Conservation (phyloP, 1,139 yeast genomes). For the Suhomyces panamericanus region DNA sequence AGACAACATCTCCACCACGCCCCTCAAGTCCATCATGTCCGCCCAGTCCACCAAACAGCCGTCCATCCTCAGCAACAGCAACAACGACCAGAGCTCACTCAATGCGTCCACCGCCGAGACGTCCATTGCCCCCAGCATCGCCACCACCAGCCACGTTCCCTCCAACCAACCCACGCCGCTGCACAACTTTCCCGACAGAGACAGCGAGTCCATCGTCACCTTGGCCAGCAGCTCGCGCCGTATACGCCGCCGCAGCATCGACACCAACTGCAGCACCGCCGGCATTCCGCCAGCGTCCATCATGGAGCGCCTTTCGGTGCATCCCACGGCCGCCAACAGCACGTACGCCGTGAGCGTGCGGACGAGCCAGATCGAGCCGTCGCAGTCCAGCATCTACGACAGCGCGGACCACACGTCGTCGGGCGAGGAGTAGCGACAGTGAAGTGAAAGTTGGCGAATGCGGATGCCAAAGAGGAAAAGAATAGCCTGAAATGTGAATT, state of each 20-base stretch:
- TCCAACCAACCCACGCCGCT: slow-evolving; percentile 8
- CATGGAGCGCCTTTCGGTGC: slow-evolving; percentile 48
- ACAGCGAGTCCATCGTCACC: slow-evolving; percentile 55
- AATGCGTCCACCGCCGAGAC: slow-evolving; percentile 56
- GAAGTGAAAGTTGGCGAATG: too few relatives aligned
- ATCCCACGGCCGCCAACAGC: slow-evolving; percentile 33
- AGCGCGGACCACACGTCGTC: slow-evolving; percentile 21
- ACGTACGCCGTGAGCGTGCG: slow-evolving; percentile 31
- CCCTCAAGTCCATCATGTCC: slow-evolving; percentile 52
- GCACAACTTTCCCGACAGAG: slow-evolving; percentile 30
- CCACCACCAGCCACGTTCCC: slow-evolving; percentile 10
- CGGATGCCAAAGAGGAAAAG: too few relatives aligned
- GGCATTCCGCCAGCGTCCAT: slow-evolving; percentile 69
- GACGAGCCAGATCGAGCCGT: slow-evolving; percentile 23
- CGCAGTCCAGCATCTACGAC: slow-evolving; percentile 20
- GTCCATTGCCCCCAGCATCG: slow-evolving; percentile 46
- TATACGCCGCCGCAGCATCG: slow-evolving; percentile 51
- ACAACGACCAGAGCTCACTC: slow-evolving; percentile 36
- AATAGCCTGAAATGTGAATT: too few relatives aligned
- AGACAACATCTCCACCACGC: slow-evolving; percentile 50
- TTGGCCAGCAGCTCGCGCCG: slow-evolving; percentile 54
- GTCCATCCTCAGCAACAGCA: slow-evolving; percentile 43
- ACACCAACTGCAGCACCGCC: slow-evolving; percentile 58
- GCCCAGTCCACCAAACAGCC: slow-evolving; percentile 49
- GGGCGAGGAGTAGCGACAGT: slow-evolving; percentile 13